Base-by-base conservation (phyloP, 1,139 yeast genomes). In the Suhomyces maxii region DNA sequence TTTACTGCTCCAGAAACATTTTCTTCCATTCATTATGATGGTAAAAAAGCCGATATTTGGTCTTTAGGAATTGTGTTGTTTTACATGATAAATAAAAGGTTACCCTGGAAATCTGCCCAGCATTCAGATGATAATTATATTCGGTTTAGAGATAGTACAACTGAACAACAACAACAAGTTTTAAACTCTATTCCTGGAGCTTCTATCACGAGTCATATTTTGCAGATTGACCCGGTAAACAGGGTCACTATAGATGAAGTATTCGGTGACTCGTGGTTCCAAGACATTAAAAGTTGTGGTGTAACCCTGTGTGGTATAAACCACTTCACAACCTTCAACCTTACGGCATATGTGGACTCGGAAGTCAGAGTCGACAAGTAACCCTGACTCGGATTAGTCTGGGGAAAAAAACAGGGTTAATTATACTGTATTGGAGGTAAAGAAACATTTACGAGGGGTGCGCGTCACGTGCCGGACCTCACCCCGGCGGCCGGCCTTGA, bases 1-100 rank as follows among this genome's bases (percentile, higher is more conserved):
- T 77, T 69, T 52, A 65, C 69, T 30, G 79, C 83, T 0, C 84
- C 84, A 0, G 84, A 80, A 55, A 68, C 76, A 14, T 67, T 65
- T 37, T 48, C 57, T 12, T 46, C 44, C 11, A 53, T 79, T 9
- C 56, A 54, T 11, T 80, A 80, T 54, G 65, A 71, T 46, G 79
- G 81, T 0, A 60, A 56, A 40, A 59, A 59, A 32, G 66, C 69
- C 7, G 84, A 80, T 52, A 56, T 76, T 9, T 80, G 84, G 84
- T 71, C 82, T 0, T 49, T 77, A 35, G 83, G 79, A 0, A 64
- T 78, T 2, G 60, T 78, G 3, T 55, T 76, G 2, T 69, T 65
- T 47, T 71, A 65, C 50, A 52, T 75, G 48, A 13, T 65, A 3
- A 28, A 38, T 12, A 50, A 53, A 25, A 53, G 44, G 28, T 63